Percentiles rank a stretch among this genome's conserved stretches.
These are phyloP conservation scores for Xylariaceae sp. DNA, from an alignment of 2,329 filamentous ascomycete species.

Conservation along the genomic window DNA sequence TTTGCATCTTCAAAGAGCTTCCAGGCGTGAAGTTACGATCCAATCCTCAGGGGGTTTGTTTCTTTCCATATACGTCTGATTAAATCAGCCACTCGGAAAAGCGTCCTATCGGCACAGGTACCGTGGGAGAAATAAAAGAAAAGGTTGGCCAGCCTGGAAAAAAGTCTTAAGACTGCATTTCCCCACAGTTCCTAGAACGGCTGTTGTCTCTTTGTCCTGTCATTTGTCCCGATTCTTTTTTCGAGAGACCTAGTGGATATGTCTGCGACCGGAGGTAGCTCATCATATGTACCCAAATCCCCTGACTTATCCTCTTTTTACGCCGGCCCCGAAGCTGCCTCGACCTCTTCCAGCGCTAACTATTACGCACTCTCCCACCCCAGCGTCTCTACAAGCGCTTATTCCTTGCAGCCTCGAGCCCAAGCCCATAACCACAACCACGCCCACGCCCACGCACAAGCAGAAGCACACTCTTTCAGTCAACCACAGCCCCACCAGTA, in stretches of 20 bases:
- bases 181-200: constrained; percentile 32
- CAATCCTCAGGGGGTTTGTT: constrained; percentile 9
- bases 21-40: no score
- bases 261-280: constrained; percentile 51
- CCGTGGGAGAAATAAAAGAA: constrained; percentile 10
- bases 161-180: constrained; percentile 12
- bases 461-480: not conserved
- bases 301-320: constrained; percentile 65
- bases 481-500: constrained; percentile 28
- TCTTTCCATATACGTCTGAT: constrained; percentile 16
- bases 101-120: not conserved
- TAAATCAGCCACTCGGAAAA: constrained; percentile 11
- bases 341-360: constrained; percentile 33
- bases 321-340: constrained; percentile 42
- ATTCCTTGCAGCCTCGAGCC: constrained; percentile 38
- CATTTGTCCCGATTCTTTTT: constrained; percentile 24
- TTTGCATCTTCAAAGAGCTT: no score
- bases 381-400: constrained; percentile 26
- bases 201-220: constrained; percentile 19
- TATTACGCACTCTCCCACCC: constrained; percentile 29
- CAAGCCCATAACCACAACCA: constrained; percentile 11
- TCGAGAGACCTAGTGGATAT: constrained; percentile 45
- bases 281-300: constrained; percentile 60
- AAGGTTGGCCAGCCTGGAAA: constrained; percentile 9
- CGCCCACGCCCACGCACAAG: not conserved